Base-by-base conservation (phyloP, 225 moss, liverwort and hornwort species). In the Lunularia cruciata region DNA sequence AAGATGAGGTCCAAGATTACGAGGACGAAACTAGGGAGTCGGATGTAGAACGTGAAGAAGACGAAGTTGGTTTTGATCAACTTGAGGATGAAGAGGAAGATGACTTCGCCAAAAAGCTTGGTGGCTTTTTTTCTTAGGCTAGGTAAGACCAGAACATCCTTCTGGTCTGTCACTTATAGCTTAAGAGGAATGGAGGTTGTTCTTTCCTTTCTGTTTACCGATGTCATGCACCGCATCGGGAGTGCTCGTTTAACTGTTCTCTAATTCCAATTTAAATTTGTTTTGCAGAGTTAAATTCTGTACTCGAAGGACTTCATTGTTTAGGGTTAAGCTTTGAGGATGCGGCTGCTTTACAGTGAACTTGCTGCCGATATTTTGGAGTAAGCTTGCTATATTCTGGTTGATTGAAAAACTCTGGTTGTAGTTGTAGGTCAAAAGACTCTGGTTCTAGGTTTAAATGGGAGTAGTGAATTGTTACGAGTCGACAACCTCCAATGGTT, bases 31-130 rank as follows among this genome's bases (percentile, higher is more conserved):
- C 28, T 55, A 73, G 75, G 32, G 80, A 76, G 55, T 73, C 62
- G 19, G 53, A 43, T 47, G 49, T 66, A 36, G 81, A 70, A 47
- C 47, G 60, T 19, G 84, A 77, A 25, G 83, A 80, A 26, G 86
- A 81, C 18, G 83, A 76, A 51, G 84, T 81, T n/a, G 78, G 72
- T 6, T 86, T 57, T 63, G 74, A 57, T 58, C 76, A 63, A 30
- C 72, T 76, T 39, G 84, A 87, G 20, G 84, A 84, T 57, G 83
- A 83, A 11, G 84, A 86, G 32, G 84, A 86, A n/a, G 84, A 87
- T 57, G 84, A 87, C 79, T 87, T 87, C 75, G 84, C 79, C 9
- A 82, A 84, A 57, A 87, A 84, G 72, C 70, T 87, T 53, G 86
- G 84, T 18, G 79, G 77, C 42, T 80, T 84, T 72, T 87, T 87